phyloP scores from a whole-genome alignment of 202 grass and related monocot genomes.

The Zizania palustris region DNA sequence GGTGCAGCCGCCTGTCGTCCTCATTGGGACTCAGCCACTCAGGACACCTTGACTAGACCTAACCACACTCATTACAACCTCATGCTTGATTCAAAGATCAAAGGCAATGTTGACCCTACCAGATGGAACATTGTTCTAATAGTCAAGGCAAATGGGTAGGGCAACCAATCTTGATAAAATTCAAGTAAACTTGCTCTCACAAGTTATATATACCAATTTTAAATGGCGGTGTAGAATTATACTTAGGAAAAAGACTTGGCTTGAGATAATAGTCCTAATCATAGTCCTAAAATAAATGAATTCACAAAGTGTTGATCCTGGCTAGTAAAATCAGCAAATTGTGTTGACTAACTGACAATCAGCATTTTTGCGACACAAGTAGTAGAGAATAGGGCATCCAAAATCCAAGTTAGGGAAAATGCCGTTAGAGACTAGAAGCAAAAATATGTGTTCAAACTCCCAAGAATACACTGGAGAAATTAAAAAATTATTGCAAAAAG shows the following conservation, averaged over 20 bases:
- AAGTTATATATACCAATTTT: not conserved
- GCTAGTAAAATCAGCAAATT: not conserved
- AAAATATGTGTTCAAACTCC: slow-evolving; percentile 25
- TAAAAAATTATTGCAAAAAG: slow-evolving; percentile 30
- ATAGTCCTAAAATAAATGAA: not conserved
- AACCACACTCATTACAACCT: not conserved
- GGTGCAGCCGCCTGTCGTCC: not conserved
- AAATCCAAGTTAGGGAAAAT: slow-evolving; percentile 9
- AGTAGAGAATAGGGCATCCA: not conserved
- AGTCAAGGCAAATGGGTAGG: not conserved
- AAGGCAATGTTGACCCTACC: not conserved
- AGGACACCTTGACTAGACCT: not conserved
- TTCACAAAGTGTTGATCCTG: not conserved
- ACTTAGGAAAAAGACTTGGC: slow-evolving; percentile 1
- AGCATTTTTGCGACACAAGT: not conserved
- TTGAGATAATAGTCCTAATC: not conserved
- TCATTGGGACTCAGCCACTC: not conserved
- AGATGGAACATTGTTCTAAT: slow-evolving; percentile 5
- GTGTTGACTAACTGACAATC: not conserved
- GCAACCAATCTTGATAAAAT: not conserved
- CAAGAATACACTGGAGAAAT: slow-evolving; percentile 18
- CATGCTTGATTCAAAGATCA: not conserved
- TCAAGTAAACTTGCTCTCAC: not conserved
- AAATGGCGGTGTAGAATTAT: not conserved
- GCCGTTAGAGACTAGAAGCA: slow-evolving; percentile 5